Conservation (phyloP, 805 yeast genomes). For the Candida piceae region DNA sequence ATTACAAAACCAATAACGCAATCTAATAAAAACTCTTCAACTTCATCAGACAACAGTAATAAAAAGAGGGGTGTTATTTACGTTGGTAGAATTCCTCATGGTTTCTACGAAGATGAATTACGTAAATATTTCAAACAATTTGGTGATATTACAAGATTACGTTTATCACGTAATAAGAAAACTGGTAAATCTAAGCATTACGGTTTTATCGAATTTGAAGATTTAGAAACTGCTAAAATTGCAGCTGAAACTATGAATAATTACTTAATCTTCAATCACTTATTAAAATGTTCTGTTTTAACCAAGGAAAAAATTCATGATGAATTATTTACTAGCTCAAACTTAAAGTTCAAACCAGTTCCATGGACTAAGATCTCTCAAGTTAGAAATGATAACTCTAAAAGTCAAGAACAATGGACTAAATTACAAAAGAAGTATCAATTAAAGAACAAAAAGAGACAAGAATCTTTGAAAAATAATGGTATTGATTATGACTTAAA, state of each 20-base stretch:
- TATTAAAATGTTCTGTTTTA: conserved; percentile 54
- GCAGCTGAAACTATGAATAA: conserved; percentile 97
- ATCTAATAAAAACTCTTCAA: conserved; percentile 2
- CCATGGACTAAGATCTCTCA: conserved; percentile 56
- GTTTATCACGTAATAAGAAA: conserved; percentile 82
- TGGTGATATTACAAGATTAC: conserved; percentile 74
- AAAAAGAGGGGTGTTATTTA: conserved; percentile 66
- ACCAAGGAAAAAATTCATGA: conserved; percentile 55
- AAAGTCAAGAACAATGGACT: conserved; percentile 53
- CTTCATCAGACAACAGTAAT: conserved; percentile 7
- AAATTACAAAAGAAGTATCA: conserved; percentile 44
- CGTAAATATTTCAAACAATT: conserved; percentile 83
- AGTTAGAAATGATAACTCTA: conserved; percentile 51
- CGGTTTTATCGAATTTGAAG: conserved; percentile 81
- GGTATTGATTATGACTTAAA: conserved; percentile 51
- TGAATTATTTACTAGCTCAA: conserved; percentile 54
- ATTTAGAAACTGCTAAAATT: conserved; percentile 69
- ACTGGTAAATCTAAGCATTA: conserved; percentile 90
- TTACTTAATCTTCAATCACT: conserved; percentile 82
- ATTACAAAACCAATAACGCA: conserved; percentile 19
- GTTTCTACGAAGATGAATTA: conserved; percentile 80
- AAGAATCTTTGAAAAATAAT: conserved; percentile 43
- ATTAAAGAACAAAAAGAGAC: conserved; percentile 38
- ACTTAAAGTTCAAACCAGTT: conserved; percentile 48
- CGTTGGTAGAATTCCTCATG: conserved; percentile 89